Conservation (phyloP, 805 yeast species). For the Candida arabinofermentans region DNA sequence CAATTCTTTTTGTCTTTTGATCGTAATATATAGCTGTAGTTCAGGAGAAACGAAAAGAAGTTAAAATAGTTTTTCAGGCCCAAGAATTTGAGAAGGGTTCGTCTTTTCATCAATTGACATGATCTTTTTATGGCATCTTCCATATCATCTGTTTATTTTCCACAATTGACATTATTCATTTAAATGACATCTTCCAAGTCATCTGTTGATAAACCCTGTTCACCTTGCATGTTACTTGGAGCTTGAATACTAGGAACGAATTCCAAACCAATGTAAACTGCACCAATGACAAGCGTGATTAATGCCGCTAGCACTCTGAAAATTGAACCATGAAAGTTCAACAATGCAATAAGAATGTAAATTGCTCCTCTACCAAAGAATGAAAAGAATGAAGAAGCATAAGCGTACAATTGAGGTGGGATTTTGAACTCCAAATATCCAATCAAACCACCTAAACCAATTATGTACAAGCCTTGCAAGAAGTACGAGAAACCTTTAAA, state of each 20-base stretch:
- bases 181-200: conserved; percentile 33
- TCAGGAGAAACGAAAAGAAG: no score
- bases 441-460: conserved; percentile 50
- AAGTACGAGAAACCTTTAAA: conserved; percentile 40
- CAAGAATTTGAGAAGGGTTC: no score
- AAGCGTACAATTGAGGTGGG: conserved; percentile 60
- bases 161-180: no score
- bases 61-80: no score
- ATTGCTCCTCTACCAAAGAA: conserved; percentile 73
- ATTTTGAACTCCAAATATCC: conserved; percentile 43
- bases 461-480: conserved; percentile 54
- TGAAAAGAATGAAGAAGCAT: conserved; percentile 64
- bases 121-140: no score
- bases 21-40: no score
- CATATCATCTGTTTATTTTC: no score
- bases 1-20: no score
- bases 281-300: conserved; percentile 57
- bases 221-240: conserved; percentile 75
- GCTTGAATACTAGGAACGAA: conserved; percentile 71
- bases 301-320: conserved; percentile 57
- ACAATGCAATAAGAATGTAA: conserved; percentile 46
- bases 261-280: conserved; percentile 57
- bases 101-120: no score
- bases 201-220: conserved; percentile 34
- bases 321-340: conserved; percentile 45